Evolutionary conservation across 2,329 filamentous ascomycete genomes (phyloP).

Genomic region (Pseudodiploospora longispora): DNA sequence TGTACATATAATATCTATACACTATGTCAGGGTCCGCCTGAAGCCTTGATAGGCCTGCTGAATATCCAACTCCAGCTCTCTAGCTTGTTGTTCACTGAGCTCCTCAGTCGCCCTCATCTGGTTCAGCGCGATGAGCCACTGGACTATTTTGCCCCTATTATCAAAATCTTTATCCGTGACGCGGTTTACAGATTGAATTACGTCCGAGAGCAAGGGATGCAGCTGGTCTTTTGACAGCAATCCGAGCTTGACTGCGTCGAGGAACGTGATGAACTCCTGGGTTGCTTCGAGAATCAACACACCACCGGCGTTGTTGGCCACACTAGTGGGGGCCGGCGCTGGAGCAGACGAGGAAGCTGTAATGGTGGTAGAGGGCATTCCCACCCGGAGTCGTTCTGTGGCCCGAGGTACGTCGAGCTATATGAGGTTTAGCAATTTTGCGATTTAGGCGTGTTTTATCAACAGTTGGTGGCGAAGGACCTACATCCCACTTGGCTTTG

Average conservation of each 20-base stretch:
- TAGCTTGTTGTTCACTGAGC: slow-evolving; percentile 74
- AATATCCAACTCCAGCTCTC: slow-evolving; percentile 88
- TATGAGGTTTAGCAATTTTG: slow-evolving; percentile 4
- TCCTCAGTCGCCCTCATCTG: slow-evolving; percentile 97
- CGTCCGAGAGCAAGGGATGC: slow-evolving; percentile 89
- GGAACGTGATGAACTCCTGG: slow-evolving; percentile 96
- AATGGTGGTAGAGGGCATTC: slow-evolving; percentile 78
- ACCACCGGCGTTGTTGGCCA: slow-evolving; percentile 44
- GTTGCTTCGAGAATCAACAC: slow-evolving; percentile 80
- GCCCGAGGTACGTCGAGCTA: slow-evolving; percentile 92
- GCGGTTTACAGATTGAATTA: slow-evolving; percentile 95
- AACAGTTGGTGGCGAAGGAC: slow-evolving; percentile 23
- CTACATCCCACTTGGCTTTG: slow-evolving; percentile 83
- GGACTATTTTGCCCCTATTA: slow-evolving; percentile 91
- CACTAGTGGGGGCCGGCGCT: slow-evolving; percentile 33
- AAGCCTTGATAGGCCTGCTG: slow-evolving; percentile 92
- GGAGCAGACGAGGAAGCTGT: slow-evolving; percentile 42
- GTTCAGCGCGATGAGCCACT: slow-evolving; percentile 95
- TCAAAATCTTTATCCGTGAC: slow-evolving; percentile 95
- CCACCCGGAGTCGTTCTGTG: slow-evolving; percentile 84
- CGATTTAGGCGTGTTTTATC: not conserved
- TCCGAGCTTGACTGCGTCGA: slow-evolving; percentile 88
- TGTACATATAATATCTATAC: not conserved
- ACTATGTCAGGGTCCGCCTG: slow-evolving; percentile 63
- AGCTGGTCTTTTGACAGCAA: slow-evolving; percentile 91